These are phyloP conservation scores for Phaffomyces thermotolerans DNA, from an alignment of 805 yeast genomes.

Conservation along the genomic window DNA sequence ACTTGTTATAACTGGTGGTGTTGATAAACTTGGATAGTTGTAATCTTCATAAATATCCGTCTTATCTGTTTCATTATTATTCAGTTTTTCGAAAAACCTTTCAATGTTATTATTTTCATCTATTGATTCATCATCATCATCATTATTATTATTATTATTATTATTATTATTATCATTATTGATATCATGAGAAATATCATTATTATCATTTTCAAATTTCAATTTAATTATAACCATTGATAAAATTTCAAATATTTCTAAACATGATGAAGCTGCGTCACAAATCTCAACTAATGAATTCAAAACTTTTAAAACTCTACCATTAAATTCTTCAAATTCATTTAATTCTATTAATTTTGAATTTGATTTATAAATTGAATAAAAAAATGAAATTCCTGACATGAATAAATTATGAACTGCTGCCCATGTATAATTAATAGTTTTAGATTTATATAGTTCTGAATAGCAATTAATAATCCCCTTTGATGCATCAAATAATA, in stretches of 20 bases:
- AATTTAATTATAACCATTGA: constrained; percentile 64
- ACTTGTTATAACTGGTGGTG: constrained; percentile 14
- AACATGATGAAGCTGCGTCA: constrained; percentile 70
- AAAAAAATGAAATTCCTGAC: constrained; percentile 83
- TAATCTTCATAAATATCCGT: neutral
- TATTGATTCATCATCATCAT: neutral
- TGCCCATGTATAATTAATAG: constrained; percentile 85
- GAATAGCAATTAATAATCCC: constrained; percentile 60
- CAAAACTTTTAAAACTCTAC: constrained; percentile 49
- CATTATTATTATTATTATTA: constrained; percentile 2
- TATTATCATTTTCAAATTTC: constrained; percentile 27
- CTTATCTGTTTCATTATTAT: constrained; percentile 9
- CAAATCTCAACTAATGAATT: constrained; percentile 59
- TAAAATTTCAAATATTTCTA: constrained; percentile 63
- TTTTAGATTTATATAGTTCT: constrained; percentile 45
- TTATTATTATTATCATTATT: neutral
- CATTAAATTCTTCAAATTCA: constrained; percentile 40
- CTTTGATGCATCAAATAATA: constrained; percentile 56
- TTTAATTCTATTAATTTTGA: constrained; percentile 40
- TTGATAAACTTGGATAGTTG: constrained; percentile 18
- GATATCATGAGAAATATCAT: neutral
- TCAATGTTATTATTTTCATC: constrained; percentile 9
- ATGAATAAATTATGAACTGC: constrained; percentile 83
- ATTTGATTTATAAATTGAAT: constrained; percentile 65
- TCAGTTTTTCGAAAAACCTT: constrained; percentile 19